These are phyloP conservation scores for Kurtzmaniella natalensis DNA, from an alignment of 1,139 yeast species.

Conservation along the genomic window DNA sequence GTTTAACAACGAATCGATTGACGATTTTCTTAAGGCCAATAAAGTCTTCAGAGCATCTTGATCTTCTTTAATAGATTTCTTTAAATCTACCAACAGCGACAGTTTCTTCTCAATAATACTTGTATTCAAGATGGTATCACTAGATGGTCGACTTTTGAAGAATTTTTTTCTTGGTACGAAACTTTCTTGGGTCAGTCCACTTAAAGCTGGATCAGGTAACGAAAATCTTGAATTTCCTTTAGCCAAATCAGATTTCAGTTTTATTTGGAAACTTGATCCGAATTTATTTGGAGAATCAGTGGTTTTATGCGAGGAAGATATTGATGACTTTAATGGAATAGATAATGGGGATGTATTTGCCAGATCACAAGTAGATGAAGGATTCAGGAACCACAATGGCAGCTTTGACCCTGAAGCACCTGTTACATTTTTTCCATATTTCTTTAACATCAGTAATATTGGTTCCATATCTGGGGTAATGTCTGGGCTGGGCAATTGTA, in stretches of 20 bases:
- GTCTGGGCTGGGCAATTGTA: conserved; percentile 39
- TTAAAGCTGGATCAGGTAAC: conserved; percentile 39
- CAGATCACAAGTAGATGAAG: conserved; percentile 11
- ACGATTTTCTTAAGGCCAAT: conserved; percentile 40
- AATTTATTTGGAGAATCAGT: conserved; percentile 5
- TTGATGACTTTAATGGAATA: conserved; percentile 16
- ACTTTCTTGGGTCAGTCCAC: conserved; percentile 8
- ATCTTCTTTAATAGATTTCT: conserved; percentile 12
- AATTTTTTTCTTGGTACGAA: conserved; percentile 23
- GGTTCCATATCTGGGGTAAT: conserved; percentile 44
- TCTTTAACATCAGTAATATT: conserved; percentile 25
- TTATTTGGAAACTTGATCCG: background rate
- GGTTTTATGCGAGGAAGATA: no score
- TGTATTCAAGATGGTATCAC: conserved; percentile 12
- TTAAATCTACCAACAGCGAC: conserved; percentile 5
- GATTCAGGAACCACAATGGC: conserved; percentile 4
- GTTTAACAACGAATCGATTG: conserved; percentile 39
- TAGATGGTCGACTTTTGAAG: conserved; percentile 20
- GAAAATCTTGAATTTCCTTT: conserved; percentile 15
- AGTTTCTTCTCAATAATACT: conserved; percentile 2
- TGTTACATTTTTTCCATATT: conserved; percentile 13
- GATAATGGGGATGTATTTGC: conserved; percentile 23
- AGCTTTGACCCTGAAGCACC: conserved; percentile 5
- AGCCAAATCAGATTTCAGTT: background rate
- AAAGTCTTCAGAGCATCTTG: conserved; percentile 41